Percentiles rank a stretch among this genome's conserved stretches.
Evolutionary conservation across 2,329 filamentous ascomycete species (phyloP).

Genomic region (Ophiostoma triangulosporum): DNA sequence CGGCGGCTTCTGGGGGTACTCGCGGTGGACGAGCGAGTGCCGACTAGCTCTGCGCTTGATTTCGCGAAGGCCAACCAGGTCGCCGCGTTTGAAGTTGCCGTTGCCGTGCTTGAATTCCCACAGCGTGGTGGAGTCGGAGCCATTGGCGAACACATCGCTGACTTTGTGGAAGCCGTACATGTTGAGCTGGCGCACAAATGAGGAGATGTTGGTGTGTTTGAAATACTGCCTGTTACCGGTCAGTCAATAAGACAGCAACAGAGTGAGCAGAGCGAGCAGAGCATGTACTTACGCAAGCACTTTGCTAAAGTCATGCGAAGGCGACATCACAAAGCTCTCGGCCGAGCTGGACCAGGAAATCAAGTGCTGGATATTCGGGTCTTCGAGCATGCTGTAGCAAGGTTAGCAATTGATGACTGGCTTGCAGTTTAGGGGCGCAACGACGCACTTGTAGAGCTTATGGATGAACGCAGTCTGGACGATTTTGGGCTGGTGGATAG

Average conservation of each 20-base stretch:
- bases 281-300: slow-evolving; percentile 68
- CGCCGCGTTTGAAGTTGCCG: slow-evolving; percentile 90
- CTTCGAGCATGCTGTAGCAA: slow-evolving; percentile 75
- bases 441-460: slow-evolving; percentile 99
- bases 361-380: slow-evolving; percentile 80
- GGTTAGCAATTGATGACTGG: neutral
- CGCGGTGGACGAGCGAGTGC: slow-evolving; percentile 80
- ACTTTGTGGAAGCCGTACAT: slow-evolving; percentile 99
- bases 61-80: slow-evolving; percentile 78
- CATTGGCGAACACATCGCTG: slow-evolving; percentile 95
- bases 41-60: slow-evolving; percentile 91
- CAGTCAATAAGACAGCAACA: neutral
- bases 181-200: slow-evolving; percentile 92
- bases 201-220: slow-evolving; percentile 98
- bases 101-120: slow-evolving; percentile 99
- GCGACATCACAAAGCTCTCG: slow-evolving; percentile 98
- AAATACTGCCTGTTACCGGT: slow-evolving; percentile 68
- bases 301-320: slow-evolving; percentile 94
- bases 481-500: slow-evolving; percentile 87
- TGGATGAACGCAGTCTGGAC: slow-evolving; percentile 98
- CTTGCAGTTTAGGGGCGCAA: too few relatives aligned
- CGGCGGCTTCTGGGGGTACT: slow-evolving; percentile 70
- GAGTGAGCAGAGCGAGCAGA: slow-evolving; percentile 7
- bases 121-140: slow-evolving; percentile 79
- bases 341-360: slow-evolving; percentile 92